A percentile compares a stretch with the other conserved stretches of the same genome.
Evolutionary conservation across 2,329 filamentous ascomycete species (phyloP).

Genomic region (Calycina marina): DNA sequence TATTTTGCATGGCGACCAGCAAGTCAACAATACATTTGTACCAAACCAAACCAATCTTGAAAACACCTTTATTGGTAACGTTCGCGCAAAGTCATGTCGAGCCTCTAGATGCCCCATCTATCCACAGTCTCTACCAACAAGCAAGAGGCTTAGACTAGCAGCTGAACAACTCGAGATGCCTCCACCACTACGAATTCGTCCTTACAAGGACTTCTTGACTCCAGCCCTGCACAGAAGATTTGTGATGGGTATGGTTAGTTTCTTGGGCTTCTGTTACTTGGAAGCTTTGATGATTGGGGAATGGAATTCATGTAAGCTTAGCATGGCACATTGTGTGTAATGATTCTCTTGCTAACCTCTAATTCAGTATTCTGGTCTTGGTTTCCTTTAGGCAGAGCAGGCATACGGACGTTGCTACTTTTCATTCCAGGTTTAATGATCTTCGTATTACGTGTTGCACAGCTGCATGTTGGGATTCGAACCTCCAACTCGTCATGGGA

Average conservation of each 20-base stretch:
- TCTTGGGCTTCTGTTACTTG: conserved; percentile 57
- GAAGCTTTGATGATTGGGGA: conserved; percentile 56
- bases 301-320: conserved; percentile 50
- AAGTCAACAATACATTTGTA: too few species aligned
- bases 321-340: neutral
- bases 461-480: conserved; percentile 61
- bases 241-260: conserved; percentile 56
- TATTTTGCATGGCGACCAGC: conserved; percentile 12
- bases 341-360: conserved; percentile 1
- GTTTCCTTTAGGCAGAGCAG: conserved; percentile 67
- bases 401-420: conserved; percentile 59
- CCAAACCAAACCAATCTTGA: too few species aligned
- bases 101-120: too few species aligned
- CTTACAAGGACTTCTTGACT: conserved; percentile 63
- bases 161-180: conserved; percentile 15
- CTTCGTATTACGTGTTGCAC: conserved; percentile 73
- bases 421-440: conserved; percentile 64
- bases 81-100: too few species aligned
- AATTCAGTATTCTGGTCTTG: conserved; percentile 66
- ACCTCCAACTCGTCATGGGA: conserved; percentile 56
- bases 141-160: neutral
- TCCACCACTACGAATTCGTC: conserved; percentile 20
- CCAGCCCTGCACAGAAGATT: conserved; percentile 80
- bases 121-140: conserved; percentile 12
- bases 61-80: too few species aligned